Conservation (phyloP, 441 rosid species). For the Populus tomentosa region DNA sequence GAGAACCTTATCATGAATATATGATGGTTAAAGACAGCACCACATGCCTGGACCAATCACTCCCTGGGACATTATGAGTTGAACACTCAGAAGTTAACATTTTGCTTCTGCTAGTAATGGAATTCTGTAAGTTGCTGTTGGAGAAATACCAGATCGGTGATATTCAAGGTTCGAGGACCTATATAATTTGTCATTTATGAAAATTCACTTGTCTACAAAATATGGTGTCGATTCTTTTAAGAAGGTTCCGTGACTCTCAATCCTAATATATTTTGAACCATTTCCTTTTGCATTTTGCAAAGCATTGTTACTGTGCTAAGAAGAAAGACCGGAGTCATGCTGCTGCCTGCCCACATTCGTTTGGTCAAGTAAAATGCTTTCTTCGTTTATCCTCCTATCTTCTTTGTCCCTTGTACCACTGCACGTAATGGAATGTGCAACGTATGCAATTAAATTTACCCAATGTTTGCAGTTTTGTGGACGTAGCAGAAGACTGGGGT, state of each 20-base stretch:
- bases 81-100: too few species aligned
- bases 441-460: not conserved
- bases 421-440: not conserved
- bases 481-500: not conserved
- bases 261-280: not conserved
- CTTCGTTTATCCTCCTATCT: not conserved
- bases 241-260: not conserved
- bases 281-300: not conserved
- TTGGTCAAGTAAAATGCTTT: not conserved
- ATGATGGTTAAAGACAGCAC: not conserved
- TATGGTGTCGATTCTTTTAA: not conserved
- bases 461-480: not conserved
- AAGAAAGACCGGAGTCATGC: not conserved
- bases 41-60: not conserved
- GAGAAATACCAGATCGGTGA: not conserved
- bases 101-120: not conserved
- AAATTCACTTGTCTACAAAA: not conserved
- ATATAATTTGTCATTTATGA: not conserved
- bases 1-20: too few species aligned
- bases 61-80: not conserved
- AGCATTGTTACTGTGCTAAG: not conserved
- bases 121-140: not conserved
- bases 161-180: not conserved
- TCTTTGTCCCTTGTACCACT: not conserved
- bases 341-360: not conserved